A percentile compares a stretch with the other conserved stretches of the same genome.
phyloP scores from a whole-genome alignment of 2,329 filamentous ascomycete species.

The Alternaria sp. region DNA sequence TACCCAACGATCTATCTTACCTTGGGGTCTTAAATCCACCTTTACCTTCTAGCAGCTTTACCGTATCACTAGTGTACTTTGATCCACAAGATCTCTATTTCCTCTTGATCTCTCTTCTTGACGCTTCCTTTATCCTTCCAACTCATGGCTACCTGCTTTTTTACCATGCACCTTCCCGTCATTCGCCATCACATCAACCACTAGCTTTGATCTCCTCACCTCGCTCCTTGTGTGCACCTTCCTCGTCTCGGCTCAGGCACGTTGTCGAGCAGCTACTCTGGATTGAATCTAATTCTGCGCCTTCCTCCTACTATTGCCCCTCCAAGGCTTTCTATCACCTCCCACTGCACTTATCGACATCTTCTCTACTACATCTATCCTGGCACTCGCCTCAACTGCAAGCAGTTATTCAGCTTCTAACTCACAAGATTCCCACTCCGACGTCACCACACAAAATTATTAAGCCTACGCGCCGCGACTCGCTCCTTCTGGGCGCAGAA shows the following conservation, averaged over 20 bases:
- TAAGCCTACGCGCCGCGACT: not conserved
- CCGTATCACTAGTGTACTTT: not conserved
- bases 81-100: not conserved
- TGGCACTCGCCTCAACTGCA: not conserved
- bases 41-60: constrained; percentile 8
- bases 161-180: not conserved
- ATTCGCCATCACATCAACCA: not conserved
- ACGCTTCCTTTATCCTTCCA: not conserved
- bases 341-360: not conserved
- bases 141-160: not conserved
- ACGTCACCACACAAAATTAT: not conserved
- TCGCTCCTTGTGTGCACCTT: not conserved
- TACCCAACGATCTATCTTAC: constrained; percentile 9
- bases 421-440: not conserved
- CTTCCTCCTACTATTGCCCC: not conserved
- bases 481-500: constrained; percentile 3
- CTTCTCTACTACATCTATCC: not conserved
- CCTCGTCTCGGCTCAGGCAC: not conserved
- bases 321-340: not conserved
- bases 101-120: not conserved
- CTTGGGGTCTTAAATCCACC: not conserved
- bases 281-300: not conserved
- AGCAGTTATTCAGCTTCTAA: not conserved
- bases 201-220: not conserved
- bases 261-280: not conserved